Conservation (phyloP, 139 green algal species). For the Ettlia oleoabundans region DNA sequence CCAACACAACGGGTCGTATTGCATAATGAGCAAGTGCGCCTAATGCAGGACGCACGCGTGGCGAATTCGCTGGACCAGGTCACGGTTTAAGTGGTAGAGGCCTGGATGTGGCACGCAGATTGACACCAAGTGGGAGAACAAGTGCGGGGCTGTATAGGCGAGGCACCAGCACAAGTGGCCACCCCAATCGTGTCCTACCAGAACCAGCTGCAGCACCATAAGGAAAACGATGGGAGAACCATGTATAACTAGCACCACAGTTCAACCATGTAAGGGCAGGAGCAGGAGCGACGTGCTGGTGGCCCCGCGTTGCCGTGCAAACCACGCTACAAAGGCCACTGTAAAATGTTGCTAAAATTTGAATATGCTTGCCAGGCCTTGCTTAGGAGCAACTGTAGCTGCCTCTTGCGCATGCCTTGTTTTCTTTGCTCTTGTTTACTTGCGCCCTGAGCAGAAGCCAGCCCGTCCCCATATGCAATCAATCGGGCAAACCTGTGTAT, state of each 20-base stretch:
- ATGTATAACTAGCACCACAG: no score
- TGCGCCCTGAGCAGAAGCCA: not conserved
- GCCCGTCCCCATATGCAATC: not conserved
- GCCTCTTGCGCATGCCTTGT: no score
- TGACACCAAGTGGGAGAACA: conserved; percentile 42
- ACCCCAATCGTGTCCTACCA: conserved; percentile 74
- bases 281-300: no score
- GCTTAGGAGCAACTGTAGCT: no score
- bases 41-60: not conserved
- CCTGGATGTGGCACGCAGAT: conserved; percentile 44
- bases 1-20: not conserved
- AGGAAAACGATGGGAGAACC: no score
- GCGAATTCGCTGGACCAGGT: not conserved
- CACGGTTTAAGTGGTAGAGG: not conserved
- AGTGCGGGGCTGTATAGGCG: conserved; percentile 38
- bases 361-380: no score
- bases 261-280: no score
- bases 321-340: no score
- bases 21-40: not conserved
- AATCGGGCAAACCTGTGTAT: conserved; percentile 28
- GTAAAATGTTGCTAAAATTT: no score
- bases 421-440: not conserved
- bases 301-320: no score
- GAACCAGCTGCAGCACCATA: not conserved
- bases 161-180: conserved; percentile 51